Percentiles rank a stretch among this genome's conserved stretches.
These are phyloP conservation scores for Kwoniella dendrophila DNA, from an alignment of 768 basidiomycete species.

Conservation along the genomic window DNA sequence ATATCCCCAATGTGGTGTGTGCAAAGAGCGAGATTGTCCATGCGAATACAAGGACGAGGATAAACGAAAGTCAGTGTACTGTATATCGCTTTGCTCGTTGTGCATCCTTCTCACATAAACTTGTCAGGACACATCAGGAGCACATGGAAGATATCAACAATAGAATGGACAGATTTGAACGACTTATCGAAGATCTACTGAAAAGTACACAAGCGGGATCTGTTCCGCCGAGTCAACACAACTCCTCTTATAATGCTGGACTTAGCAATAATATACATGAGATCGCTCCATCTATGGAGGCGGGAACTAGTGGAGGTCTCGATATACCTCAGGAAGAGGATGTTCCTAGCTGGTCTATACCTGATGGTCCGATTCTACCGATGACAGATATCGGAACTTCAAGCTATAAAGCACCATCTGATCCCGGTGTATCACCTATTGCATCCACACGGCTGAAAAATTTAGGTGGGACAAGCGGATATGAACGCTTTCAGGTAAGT, in stretches of 20 bases:
- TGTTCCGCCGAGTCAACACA: background rate
- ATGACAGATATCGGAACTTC: background rate
- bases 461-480: constrained; percentile 8
- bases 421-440: constrained; percentile 7
- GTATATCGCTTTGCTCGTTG: too few species aligned
- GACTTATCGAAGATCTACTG: constrained; percentile 21
- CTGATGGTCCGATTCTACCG: background rate
- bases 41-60: constrained; percentile 35
- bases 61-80: constrained; percentile 28
- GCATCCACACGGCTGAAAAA: constrained; percentile 1
- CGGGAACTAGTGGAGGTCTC: too few species aligned
- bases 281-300: too few species aligned
- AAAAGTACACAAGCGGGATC: background rate
- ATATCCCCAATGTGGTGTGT: constrained; percentile 20
- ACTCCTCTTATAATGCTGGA: too few species aligned
- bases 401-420: constrained; percentile 1
- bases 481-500: constrained; percentile 24
- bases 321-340: too few species aligned
- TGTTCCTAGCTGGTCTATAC: constrained; percentile 1
- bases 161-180: constrained; percentile 31
- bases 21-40: constrained; percentile 13
- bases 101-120: background rate
- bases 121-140: constrained; percentile 24
- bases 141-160: constrained; percentile 26
- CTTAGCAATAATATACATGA: too few species aligned